Conservation (phyloP, 257 asterid species). For the Linaria vulgaris region DNA sequence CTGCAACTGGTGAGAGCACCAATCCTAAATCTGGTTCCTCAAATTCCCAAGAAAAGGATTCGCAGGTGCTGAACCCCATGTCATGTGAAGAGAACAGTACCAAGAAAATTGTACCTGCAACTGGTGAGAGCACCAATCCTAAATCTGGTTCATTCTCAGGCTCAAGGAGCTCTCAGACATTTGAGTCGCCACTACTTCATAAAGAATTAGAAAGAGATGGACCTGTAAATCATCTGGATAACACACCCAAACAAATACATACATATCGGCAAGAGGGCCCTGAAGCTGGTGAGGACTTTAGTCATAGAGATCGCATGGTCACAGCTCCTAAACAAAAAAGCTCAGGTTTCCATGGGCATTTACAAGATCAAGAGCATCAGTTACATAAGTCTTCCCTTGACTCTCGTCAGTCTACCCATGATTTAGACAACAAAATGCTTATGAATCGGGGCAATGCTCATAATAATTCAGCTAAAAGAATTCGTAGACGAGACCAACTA, state of each 20-base stretch:
- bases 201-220: slow-evolving; percentile 30
- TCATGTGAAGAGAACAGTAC: slow-evolving; percentile 34
- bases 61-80: slow-evolving; percentile 29
- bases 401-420: slow-evolving; percentile 16
- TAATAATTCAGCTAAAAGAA: slow-evolving; percentile 19
- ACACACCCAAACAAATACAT: slow-evolving; percentile 18
- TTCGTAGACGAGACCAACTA: slow-evolving; percentile 23
- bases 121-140: slow-evolving; percentile 26
- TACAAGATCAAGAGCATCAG: slow-evolving; percentile 27
- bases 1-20: slow-evolving; percentile 26
- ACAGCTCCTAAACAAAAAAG: slow-evolving; percentile 29
- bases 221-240: slow-evolving; percentile 29
- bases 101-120: slow-evolving; percentile 23
- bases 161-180: slow-evolving; percentile 26
- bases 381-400: slow-evolving; percentile 18
- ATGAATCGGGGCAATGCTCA: slow-evolving; percentile 25
- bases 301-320: slow-evolving; percentile 26
- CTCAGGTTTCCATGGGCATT: slow-evolving; percentile 27
- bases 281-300: slow-evolving; percentile 27
- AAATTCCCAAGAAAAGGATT: slow-evolving; percentile 37
- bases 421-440: slow-evolving; percentile 18
- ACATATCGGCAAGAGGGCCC: slow-evolving; percentile 28
- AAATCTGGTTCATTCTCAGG: slow-evolving; percentile 16
- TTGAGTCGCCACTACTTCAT: slow-evolving; percentile 29
- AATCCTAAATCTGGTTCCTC: slow-evolving; percentile 17